Conservation (phyloP, 805 yeast species). For the Vanderwaltozyma verrucispora region DNA sequence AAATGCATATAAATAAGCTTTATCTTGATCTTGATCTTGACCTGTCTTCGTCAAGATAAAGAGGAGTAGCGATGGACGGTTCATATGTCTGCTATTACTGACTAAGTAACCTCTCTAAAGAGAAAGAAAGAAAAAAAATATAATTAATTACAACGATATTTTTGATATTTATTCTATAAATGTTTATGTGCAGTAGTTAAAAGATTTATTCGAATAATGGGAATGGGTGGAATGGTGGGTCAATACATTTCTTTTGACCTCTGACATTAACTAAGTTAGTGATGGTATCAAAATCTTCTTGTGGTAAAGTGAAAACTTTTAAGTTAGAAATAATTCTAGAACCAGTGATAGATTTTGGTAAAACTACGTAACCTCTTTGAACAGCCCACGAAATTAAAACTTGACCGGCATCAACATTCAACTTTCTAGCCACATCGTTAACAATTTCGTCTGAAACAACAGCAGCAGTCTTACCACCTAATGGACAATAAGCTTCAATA, state of each 20-base stretch:
- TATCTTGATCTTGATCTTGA: too few species aligned
- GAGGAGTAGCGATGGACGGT: too few species aligned
- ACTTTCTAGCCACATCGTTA: conserved; percentile 44
- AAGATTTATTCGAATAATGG: conserved; percentile 2
- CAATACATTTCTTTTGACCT: conserved; percentile 25
- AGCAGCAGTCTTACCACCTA: conserved; percentile 60
- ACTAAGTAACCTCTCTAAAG: too few species aligned
- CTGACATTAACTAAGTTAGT: conserved; percentile 19
- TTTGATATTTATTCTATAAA: too few species aligned
- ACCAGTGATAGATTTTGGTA: conserved; percentile 66
- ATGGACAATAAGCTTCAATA: conserved; percentile 49
- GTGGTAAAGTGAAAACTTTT: conserved; percentile 30
- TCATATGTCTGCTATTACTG: too few species aligned
- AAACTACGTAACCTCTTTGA: conserved; percentile 45
- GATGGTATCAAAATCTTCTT: conserved; percentile 34
- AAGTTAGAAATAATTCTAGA: conserved; percentile 42
- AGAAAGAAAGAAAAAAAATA: too few species aligned
- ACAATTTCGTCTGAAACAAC: conserved; percentile 42
- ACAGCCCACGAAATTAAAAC: conserved; percentile 56
- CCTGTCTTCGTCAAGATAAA: too few species aligned
- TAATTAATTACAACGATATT: too few species aligned
- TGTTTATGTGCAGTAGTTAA: too few species aligned
- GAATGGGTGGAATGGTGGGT: conserved; percentile 20
- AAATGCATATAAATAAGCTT: too few species aligned
- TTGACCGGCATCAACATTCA: conserved; percentile 43